These are phyloP conservation scores for Rhizopogon parksii DNA, from an alignment of 1,284 basidiomycete genomes.

Conservation along the genomic window DNA sequence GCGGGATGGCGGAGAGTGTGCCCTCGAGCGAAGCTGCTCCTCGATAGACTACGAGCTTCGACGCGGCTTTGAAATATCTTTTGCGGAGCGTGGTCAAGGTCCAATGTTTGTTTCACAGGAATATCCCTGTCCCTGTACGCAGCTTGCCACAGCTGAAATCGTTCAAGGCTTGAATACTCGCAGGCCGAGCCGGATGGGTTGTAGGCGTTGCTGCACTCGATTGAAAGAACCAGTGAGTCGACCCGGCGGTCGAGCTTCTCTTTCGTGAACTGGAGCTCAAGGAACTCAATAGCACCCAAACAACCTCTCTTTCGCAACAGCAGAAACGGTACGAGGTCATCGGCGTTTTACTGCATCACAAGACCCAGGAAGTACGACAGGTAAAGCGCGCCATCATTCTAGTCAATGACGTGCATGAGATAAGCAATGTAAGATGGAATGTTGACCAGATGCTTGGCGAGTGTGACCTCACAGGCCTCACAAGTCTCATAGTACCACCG, in stretches of 20 bases:
- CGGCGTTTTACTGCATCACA: conserved; percentile 3
- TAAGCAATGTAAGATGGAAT: no score
- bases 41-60: conserved; percentile 7
- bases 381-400: conserved; percentile 26
- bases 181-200: conserved; percentile 7
- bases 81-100: conserved; percentile 22
- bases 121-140: conserved; percentile 19
- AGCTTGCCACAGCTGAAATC: conserved; percentile 14
- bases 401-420: no score
- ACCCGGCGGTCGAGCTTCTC: conserved; percentile 12
- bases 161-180: conserved; percentile 18
- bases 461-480: no score
- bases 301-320: neutral
- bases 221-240: conserved; percentile 6
- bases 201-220: conserved; percentile 10
- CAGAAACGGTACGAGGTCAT: neutral
- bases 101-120: conserved; percentile 23
- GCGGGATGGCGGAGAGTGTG: no score
- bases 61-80: conserved; percentile 11
- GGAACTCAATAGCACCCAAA: conserved; percentile 5
- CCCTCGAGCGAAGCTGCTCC: no score
- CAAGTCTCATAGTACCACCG: no score
- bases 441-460: no score
- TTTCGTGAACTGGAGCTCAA: conserved; percentile 9
- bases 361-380: conserved; percentile 4